Evolutionary conservation across 2,329 filamentous ascomycete genomes (phyloP), one percentile per base, ranked within the genome.

Genomic region (Phyllosticta citrichinensis): DNA sequence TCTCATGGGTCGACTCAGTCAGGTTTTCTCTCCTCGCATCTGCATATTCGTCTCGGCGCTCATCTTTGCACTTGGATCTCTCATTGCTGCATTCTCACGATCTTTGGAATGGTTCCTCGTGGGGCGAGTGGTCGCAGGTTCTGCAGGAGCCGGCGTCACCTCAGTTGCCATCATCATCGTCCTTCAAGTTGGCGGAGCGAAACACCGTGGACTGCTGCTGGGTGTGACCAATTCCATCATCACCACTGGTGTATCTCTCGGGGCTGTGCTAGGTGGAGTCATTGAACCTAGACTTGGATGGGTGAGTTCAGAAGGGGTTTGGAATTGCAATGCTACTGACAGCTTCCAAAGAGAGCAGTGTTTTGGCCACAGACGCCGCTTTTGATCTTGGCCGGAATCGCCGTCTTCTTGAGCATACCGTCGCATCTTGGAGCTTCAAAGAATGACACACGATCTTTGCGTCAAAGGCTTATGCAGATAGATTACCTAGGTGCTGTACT

Each of bases 141-240:
- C 84, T 9, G 90, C 89, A 0, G 86, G 81, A 17, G 87, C 87
- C 2, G 88, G 88, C 0, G 81, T 91, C 55, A 83, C 91, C 75
- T 87, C 87, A 0, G 81, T 92, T 6, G 81, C 86, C 1, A 83
- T 90, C 55, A 89, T 95, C 55, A 77, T 93, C 22, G 84, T 89
- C 0, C 80, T 94, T n/a, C 87, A 93, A 69, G 75, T 94, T 63
- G 82, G 86, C 0, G 83, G 81, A 22, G 82, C 84, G 63, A 84
- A 83, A 64, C 79, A 83, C 4, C 80, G 90, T 62, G 91, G 90
- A 0, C 65, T 94, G 20, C 88, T 85, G 61, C 83, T 95, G 63
- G 90, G 89, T 0, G 72, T 90, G 51, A 79, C 89, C 20, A 94
- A 93, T 67, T 81, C 86, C 0, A 84, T 85, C 0, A 87, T 88